phyloP scores from a whole-genome alignment of 805 yeast species.

The Teunomyces aglyptinius region DNA sequence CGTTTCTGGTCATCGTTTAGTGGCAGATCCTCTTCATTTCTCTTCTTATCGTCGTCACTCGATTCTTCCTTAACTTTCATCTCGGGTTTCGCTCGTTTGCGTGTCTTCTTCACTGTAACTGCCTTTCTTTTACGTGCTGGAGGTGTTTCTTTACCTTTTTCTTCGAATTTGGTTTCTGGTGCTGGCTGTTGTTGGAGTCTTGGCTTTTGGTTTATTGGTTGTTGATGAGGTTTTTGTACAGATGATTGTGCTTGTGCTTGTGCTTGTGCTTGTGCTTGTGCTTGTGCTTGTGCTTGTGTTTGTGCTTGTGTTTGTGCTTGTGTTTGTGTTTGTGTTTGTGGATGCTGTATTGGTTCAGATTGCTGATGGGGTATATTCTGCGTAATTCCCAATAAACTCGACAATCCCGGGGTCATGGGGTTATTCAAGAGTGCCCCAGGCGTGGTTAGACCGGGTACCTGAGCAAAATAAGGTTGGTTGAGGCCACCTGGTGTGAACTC shows the following conservation, averaged over 20 bases:
- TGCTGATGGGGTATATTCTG: constrained; percentile 8
- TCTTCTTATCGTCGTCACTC: not conserved
- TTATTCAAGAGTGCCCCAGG: constrained; percentile 42
- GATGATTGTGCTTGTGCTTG: constrained; percentile 6
- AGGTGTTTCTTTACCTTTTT: not conserved
- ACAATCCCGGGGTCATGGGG: constrained; percentile 49
- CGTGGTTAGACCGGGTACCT: constrained; percentile 36
- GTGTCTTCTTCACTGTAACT: constrained; percentile 3
- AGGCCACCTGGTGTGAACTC: constrained; percentile 65
- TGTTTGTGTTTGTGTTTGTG: not conserved
- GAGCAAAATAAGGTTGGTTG: constrained; percentile 31
- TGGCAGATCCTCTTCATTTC: constrained; percentile 2
- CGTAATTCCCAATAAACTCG: constrained; percentile 35
- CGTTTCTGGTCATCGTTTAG: constrained; percentile 48
- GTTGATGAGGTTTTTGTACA: constrained; percentile 3
- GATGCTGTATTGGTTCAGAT: constrained; percentile 2
- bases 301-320: constrained; percentile 4
- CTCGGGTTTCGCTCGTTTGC: constrained; percentile 7
- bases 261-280: constrained; percentile 9
- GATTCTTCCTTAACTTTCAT: not conserved
- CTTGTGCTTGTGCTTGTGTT: not conserved
- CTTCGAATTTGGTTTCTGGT: not conserved
- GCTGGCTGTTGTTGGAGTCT: constrained; percentile 5
- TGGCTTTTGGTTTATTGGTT: constrained; percentile 12
- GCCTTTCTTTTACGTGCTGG: not conserved